Percentiles rank a stretch among this genome's conserved stretches.
Evolutionary conservation across 768 basidiomycete genomes (phyloP).

Genomic region (Trichaptum fuscoviolaceum): DNA sequence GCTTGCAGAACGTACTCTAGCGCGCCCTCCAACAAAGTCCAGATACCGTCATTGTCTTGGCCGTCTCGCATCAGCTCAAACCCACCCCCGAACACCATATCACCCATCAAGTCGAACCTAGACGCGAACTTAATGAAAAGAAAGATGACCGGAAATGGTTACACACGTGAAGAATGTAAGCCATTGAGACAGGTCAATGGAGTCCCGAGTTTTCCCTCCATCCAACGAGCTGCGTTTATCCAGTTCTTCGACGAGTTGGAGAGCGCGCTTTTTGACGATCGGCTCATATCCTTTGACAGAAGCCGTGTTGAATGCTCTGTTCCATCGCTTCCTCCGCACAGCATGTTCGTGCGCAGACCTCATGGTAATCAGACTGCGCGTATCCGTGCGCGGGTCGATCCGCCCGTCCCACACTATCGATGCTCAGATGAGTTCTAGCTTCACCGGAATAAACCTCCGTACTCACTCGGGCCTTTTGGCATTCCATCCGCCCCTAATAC

Average conservation of each 20-base stretch:
- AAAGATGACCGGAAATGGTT: neutral
- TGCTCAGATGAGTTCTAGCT: neutral
- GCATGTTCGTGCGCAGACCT: conserved; percentile 39
- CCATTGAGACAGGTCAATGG: conserved; percentile 19
- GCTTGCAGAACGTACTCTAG: conserved; percentile 32
- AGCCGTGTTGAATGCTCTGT: conserved; percentile 38
- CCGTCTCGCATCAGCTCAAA: conserved; percentile 33
- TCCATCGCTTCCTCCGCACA: conserved; percentile 43
- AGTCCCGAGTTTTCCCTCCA: conserved; percentile 1
- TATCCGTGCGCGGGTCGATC: conserved; percentile 28
- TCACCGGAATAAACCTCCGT: neutral
- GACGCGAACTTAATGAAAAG: neutral
- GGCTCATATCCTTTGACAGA: conserved; percentile 44
- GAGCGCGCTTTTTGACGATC: conserved; percentile 29
- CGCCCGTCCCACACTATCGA: conserved; percentile 48
- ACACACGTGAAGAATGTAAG: conserved; percentile 35
- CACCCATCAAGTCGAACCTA: conserved; percentile 36
- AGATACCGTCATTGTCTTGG: conserved; percentile 35
- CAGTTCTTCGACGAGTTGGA: conserved; percentile 36
- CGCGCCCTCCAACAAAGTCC: conserved; percentile 38
- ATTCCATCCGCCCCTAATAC: conserved; percentile 47
- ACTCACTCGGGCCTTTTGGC: conserved; percentile 42
- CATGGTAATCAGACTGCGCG: conserved; percentile 29
- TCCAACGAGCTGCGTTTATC: conserved; percentile 14
- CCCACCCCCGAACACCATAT: conserved; percentile 36